These are phyloP conservation scores for Arctium minus DNA, from an alignment of 129 eudicot species.

Conservation along the genomic window DNA sequence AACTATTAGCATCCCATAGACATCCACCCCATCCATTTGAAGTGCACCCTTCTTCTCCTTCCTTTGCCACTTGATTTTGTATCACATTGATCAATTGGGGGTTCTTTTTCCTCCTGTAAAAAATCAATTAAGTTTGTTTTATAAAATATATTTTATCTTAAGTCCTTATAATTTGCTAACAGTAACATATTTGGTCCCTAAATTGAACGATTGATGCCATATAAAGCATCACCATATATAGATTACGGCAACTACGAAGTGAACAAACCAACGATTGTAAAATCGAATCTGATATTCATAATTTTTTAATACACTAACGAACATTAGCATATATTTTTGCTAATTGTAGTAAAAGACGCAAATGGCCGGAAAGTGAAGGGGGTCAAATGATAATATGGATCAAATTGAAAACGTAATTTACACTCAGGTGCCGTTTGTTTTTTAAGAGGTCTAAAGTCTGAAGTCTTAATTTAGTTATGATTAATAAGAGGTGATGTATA, in stretches of 20 bases:
- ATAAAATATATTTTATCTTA: neutral
- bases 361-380: neutral
- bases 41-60: slow-evolving; percentile 22
- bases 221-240: neutral
- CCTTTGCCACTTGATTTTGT: slow-evolving; percentile 6
- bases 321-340: neutral
- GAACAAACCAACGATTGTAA: neutral
- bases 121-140: neutral
- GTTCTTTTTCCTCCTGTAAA: slow-evolving; percentile 33
- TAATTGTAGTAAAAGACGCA: too few relatives aligned
- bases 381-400: too few relatives aligned
- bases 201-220: neutral
- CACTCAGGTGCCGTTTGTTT: too few relatives aligned
- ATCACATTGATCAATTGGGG: neutral
- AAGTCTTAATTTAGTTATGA: too few relatives aligned
- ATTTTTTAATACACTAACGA: neutral
- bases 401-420: too few relatives aligned
- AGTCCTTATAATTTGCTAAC: neutral
- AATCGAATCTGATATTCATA: neutral
- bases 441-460: too few relatives aligned
- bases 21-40: slow-evolving; percentile 39
- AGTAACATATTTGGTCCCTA: neutral
- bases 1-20: slow-evolving; percentile 23
- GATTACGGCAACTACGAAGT: neutral
- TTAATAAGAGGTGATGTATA: too few relatives aligned